Evolutionary conservation across 495 filamentous ascomycete genomes (phyloP).

Genomic region (Hypoxylon trugodes): DNA sequence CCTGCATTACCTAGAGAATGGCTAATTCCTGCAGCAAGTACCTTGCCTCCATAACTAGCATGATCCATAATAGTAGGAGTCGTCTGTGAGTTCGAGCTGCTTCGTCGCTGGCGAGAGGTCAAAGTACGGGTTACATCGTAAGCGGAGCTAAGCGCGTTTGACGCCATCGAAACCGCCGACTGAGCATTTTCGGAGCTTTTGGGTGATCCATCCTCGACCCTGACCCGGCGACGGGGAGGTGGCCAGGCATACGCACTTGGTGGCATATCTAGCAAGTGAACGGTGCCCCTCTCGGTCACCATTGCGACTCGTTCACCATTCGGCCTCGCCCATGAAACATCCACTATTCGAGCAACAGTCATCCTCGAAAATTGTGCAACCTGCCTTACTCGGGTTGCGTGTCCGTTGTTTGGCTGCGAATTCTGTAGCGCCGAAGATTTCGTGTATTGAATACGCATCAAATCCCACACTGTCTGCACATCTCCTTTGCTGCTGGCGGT

Average conservation of each 20-base stretch:
- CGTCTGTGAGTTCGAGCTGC: slow-evolving; percentile 52
- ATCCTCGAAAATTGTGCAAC: slow-evolving; percentile 86
- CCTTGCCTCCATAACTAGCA: slow-evolving; percentile 76
- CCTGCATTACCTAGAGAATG: slow-evolving; percentile 85
- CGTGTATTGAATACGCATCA: slow-evolving; percentile 74
- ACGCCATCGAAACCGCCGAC: slow-evolving; percentile 62
- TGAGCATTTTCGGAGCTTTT: slow-evolving; percentile 49
- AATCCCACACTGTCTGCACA: slow-evolving; percentile 90
- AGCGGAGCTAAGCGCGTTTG: slow-evolving; percentile 72
- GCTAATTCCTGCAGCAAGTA: slow-evolving; percentile 81
- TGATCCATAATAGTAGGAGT: slow-evolving; percentile 71
- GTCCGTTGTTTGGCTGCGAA: slow-evolving; percentile 40
- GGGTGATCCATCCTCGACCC: slow-evolving; percentile 52
- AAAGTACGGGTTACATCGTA: slow-evolving; percentile 63
- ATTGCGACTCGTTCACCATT: slow-evolving; percentile 83
- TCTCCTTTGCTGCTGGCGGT: slow-evolving; percentile 94
- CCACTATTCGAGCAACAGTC: slow-evolving; percentile 88
- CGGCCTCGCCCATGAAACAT: slow-evolving; percentile 86
- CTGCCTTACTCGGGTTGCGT: slow-evolving; percentile 70
- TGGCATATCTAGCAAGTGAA: slow-evolving; percentile 90
- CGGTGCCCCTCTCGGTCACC: slow-evolving; percentile 90
- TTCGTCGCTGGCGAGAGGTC: slow-evolving; percentile 59
- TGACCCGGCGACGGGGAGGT: slow-evolving; percentile 71
- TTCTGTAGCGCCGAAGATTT: slow-evolving; percentile 61
- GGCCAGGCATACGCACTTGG: slow-evolving; percentile 87